Evolutionary conservation across 257 asterid genomes (phyloP), one percentile per base, ranked within the genome.

Genomic region (Verbascum thapsus): DNA sequence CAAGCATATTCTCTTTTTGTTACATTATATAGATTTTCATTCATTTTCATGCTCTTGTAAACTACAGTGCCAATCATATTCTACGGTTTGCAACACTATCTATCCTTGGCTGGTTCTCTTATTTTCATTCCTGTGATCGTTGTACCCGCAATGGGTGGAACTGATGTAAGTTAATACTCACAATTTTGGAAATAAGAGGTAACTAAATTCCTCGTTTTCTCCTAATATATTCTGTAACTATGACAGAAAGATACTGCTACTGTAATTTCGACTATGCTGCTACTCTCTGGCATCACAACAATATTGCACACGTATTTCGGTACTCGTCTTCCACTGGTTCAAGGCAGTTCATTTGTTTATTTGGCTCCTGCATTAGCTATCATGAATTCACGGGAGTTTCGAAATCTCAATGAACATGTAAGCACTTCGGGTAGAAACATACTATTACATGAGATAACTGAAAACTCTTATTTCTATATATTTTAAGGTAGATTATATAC

Each of bases 71-170:
- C 86, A 13, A 72, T 73, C 49, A 65, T 87, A 68, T 82, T 74
- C 70, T 90, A 85, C 41, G 88, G 95, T 63, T 83, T 94, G 83
- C 99, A 94, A 65, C 99, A 90, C 86, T 89, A 87, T 71, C 77
- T 90, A 69, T 90, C 99, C 30, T 72, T 94, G 88, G 92, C 96
- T 34, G 99, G 99, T 61, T 94, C 99, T 30, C 96, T 94, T 62
- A 82, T 94, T 76, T 90, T 94, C 80, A 79, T 90, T 68, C 99
- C 99, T 34, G 74, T 85, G 79, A 80, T 94, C 68, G 69, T 80
- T 53, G 94, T 94, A 43, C 99, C 97, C 53, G 76, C 88, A 57
- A 89, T 94, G 97, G 99, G 97, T 17, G 99, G 99, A 79, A 85
- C 94, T 48, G 97, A 94, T 73, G 97, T 94, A 85, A 89, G 97